Conservation (phyloP, 2,329 filamentous ascomycete genomes). For the Ophiobolus disseminans region DNA sequence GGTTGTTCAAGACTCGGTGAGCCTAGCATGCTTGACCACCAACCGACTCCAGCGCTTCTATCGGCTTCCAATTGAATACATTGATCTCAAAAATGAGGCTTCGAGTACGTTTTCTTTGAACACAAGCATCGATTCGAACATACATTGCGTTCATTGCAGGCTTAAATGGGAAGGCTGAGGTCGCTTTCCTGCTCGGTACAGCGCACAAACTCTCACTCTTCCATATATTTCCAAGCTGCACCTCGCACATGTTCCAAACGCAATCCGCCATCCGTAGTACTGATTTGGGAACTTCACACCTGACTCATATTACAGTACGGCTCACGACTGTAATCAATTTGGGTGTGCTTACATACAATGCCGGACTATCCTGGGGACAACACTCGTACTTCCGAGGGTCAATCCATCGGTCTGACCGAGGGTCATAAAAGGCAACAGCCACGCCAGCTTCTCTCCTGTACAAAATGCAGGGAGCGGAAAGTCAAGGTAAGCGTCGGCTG, state of each 20-base stretch:
- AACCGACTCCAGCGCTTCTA: constrained; percentile 22
- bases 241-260: no score
- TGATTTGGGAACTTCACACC: no score
- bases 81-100: constrained; percentile 36
- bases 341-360: constrained; percentile 26
- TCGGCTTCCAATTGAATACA: constrained; percentile 21
- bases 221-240: no score
- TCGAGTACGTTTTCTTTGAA: constrained; percentile 25
- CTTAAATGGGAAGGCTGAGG: no score
- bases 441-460: constrained; percentile 57
- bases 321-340: constrained; percentile 24
- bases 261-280: no score
- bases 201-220: no score
- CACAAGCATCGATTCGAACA: constrained; percentile 3
- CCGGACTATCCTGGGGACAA: constrained; percentile 25
- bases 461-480: constrained; percentile 58
- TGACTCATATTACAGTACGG: constrained; percentile 6
- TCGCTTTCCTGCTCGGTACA: no score
- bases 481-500: constrained; percentile 51
- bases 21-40: constrained; percentile 24
- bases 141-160: neutral
- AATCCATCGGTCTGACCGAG: constrained; percentile 11
- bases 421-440: constrained; percentile 43
- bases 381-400: constrained; percentile 15
- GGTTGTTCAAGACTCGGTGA: constrained; percentile 30